A percentile compares a stretch with the other conserved stretches of the same genome.
Evolutionary conservation across 805 yeast genomes (phyloP).

Genomic region (Kodamaea laetipori): DNA sequence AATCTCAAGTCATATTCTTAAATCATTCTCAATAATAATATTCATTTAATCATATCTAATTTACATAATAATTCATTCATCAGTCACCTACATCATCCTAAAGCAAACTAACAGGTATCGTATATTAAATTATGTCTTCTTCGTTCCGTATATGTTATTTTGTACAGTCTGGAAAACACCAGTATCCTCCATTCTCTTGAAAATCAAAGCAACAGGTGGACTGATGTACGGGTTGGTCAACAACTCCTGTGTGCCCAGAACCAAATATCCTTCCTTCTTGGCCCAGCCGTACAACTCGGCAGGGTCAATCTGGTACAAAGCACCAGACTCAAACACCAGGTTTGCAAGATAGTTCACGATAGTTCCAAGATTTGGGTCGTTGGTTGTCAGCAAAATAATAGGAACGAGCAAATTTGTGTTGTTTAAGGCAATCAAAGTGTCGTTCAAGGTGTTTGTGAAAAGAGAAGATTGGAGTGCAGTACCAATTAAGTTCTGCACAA

Average conservation of each 20-base stretch:
- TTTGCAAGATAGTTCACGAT: conserved; percentile 26
- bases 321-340: conserved; percentile 36
- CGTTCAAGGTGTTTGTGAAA: conserved; percentile 19
- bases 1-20: no score
- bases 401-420: conserved; percentile 33
- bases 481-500: conserved; percentile 31
- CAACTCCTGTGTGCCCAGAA: conserved; percentile 25
- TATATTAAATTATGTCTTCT: neutral
- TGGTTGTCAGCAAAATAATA: conserved; percentile 25
- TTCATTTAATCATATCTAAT: no score
- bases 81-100: no score
- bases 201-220: conserved; percentile 34
- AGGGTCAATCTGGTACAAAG: conserved; percentile 33
- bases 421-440: conserved; percentile 33
- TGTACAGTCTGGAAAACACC: conserved; percentile 36
- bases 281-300: conserved; percentile 23
- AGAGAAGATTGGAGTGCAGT: conserved; percentile 10
- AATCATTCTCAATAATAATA: no score
- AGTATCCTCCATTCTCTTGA: conserved; percentile 30
- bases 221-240: conserved; percentile 33
- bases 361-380: conserved; percentile 20
- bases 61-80: no score
- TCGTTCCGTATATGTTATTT: conserved; percentile 31
- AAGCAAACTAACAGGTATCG: no score
- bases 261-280: conserved; percentile 26